Base-by-base conservation (phyloP, 1,284 basidiomycete genomes). In the Sutorius eximius region DNA sequence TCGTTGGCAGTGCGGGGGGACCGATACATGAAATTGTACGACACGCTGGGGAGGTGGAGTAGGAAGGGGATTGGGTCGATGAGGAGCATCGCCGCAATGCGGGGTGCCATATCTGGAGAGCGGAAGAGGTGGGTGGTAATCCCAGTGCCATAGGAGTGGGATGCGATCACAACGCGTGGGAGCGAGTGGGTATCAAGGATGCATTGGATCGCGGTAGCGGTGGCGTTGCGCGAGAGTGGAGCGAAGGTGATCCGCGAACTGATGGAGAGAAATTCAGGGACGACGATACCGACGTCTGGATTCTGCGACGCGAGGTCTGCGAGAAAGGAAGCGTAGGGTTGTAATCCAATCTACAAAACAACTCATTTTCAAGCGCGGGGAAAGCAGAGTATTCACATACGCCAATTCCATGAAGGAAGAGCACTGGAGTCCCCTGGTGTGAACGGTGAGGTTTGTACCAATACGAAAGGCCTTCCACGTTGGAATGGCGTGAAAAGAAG, bases 321-420 rank as follows among this genome's bases (percentile, higher is more conserved):
- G 46, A 87, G 60, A 60, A 86, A 81, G 3, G 74, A 64, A 2
- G 73, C 49, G 56, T 87, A 87, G 0, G 83, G 79, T 63, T 76
- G 79, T 37, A 86, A 68, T 20, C 85, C 86, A 51, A 87, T 85
- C 83, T 83, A 55, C 38, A 20, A 24, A 22, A 47, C n/a, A 11
- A 37, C 1, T 5, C 5, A 44, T 54, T 8, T 55, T 44, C 29
- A 41, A 24, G 27, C 10, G 16, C 33, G 34, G 30, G 1, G 6
- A 15, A 24, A 6, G 30, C 13, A 24, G 12, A 8, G 11, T 16
- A 4, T 48, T 37, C 38, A 53, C 81, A 15, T 69, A 86, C 82
- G 6, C 85, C 86, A 24, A 87, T 82, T 12, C 85, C 86, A 55
- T 87, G 85, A 0, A 87, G 64, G 61, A 87, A 85, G 11, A 87